Evolutionary conservation across 805 yeast species (phyloP), one percentile per base, ranked within the genome.

Genomic region (Lachancea lanzarotensis): DNA sequence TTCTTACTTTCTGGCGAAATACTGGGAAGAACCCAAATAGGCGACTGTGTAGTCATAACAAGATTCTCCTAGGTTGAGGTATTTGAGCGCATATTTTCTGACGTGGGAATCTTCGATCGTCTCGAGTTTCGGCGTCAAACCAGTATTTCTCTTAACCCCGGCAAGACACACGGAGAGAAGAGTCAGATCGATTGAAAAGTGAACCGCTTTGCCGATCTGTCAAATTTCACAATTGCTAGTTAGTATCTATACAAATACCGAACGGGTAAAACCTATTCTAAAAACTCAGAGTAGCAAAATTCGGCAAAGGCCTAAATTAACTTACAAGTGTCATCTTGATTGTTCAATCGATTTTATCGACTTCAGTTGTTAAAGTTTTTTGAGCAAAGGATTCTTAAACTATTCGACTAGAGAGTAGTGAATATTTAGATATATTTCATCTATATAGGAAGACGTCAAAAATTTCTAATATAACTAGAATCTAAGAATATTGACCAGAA

Each of bases 41-140:
- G 84, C 82, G 10, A 84, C 82, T 17, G 83, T 70, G 45, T 78
- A 75, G 58, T 89, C 96, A 52, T 82, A 80, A 2, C 84, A 67
- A 63, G 80, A 79, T 58, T 93, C 98, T n/a, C 98, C 98, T 25
- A 82, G 60, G 42, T 79, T 84, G 50, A 93, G 72, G 60, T 90
- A 93, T 59, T 79, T 82, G 30, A 68, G 67, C 4, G 82, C 69
- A 54, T 79, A 80, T 32, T 69, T 67, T 51, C 72, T 73, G 4
- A 76, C 63, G 7, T 75, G 75, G 16, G 68, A 65, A 45, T 72
- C 70, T 11, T 66, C 65, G n/a, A 80, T 55, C 1, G 64, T 38
- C 11, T 75, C 76, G 11, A 76, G 51, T 54, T 82, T 76, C 30
- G 82, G 80, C 1, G 78, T 74, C 22, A 84, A 66, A 0, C 93